Conservation (phyloP, 768 basidiomycete genomes). For the Amanita pallidorosea region DNA sequence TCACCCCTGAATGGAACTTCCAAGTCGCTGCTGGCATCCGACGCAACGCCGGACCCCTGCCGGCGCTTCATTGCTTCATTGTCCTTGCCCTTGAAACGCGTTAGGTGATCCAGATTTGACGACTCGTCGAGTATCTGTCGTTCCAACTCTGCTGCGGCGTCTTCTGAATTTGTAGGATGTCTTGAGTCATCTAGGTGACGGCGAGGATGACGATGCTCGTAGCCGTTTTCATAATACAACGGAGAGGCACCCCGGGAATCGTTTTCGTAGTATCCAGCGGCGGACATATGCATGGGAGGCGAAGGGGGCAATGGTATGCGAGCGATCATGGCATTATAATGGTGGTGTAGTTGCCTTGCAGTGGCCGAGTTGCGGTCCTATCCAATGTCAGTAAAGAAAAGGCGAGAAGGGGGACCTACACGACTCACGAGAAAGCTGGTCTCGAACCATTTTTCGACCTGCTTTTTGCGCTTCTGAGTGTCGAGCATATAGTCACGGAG, state of each 20-base stretch:
- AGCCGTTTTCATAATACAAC: constrained; percentile 3
- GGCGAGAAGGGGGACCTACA: not conserved
- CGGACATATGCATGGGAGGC: constrained; percentile 12
- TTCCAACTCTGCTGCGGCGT: constrained; percentile 48
- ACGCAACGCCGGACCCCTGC: constrained; percentile 32
- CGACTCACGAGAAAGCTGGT: constrained; percentile 47
- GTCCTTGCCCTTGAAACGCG: constrained; percentile 22
- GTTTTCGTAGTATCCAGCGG: constrained; percentile 17
- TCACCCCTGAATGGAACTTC: constrained; percentile 32
- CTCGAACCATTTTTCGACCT: constrained; percentile 68
- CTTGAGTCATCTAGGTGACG: not conserved
- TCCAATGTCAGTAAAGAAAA: not conserved
- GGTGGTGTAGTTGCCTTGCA: constrained; percentile 47
- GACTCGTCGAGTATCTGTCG: constrained; percentile 38
- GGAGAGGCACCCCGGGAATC: constrained; percentile 1
- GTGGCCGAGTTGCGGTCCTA: constrained; percentile 64
- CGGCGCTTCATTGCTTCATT: constrained; percentile 43
- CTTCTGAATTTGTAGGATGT: constrained; percentile 26
- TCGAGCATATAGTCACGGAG: constrained; percentile 60
- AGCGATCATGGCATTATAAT: constrained; percentile 42
- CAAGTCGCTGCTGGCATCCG: constrained; percentile 49
- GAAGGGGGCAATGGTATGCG: constrained; percentile 29
- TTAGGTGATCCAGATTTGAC: constrained; percentile 9
- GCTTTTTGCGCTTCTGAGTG: constrained; percentile 62
- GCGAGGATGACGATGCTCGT: not conserved